Base-by-base conservation (phyloP, 192 early-diverging fungal genomes). In the Bifiguratus adelaidae region DNA sequence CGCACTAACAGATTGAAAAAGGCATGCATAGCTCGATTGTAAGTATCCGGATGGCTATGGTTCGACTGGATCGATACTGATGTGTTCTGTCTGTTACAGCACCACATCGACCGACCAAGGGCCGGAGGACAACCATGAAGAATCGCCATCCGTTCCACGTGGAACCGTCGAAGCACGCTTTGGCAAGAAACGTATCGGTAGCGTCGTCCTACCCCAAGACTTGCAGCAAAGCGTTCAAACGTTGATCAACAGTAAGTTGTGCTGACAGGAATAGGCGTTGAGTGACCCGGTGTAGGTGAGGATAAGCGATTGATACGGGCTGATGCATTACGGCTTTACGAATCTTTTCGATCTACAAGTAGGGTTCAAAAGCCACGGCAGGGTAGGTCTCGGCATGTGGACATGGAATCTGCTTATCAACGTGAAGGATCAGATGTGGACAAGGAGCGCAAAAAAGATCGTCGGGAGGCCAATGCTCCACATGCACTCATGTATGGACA, bases 401-500 rank as follows among this genome's bases (percentile, higher is more conserved):
- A 9, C 3, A 29, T 18, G 0, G 20, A 26, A 25, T 22, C 8
- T 16, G 4, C 6, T n/a, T 12, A 29, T 8, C 9, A 16, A 25
- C 4, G 16, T 7, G 12, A 16, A 15, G 22, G 21, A 28, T 9
- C 30, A 35, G 2, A 22, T 9, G 23, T n/a, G n/a, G n/a, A n/a
- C n/a, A n/a, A 56, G 19, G 20, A 41, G 28, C 20, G 24, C 7
- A 26, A 7, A 6, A 1, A 30, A 30, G 16, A 42, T 7, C 13
- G 3, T 15, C 11, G 11, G 2, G 0, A 12, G 7, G 26, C 23
- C 0, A 19, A 22, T 11, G 60, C 70, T 26, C 80, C 77, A 5
- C 85, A 92, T 43, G 73, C 67, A 11, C 18, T 92, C 4, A 65
- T 76, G 21, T 90, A 87, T 30, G 87, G 88, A 4, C 56, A 52